phyloP scores from a whole-genome alignment of 1,284 basidiomycete genomes.

The Cystobasidiaceae sp. region DNA sequence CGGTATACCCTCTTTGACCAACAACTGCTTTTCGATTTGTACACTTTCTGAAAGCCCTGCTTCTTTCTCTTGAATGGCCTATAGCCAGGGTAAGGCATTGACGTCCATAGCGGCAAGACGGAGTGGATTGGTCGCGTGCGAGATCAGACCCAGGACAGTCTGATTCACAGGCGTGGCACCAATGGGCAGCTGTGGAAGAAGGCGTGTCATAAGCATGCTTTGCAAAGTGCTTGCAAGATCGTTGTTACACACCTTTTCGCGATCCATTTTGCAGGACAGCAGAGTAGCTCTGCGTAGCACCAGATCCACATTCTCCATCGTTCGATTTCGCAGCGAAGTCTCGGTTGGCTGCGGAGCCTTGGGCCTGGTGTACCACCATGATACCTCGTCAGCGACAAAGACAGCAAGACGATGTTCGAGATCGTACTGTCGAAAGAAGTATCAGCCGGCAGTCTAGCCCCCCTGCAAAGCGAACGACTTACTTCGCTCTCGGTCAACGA shows the following conservation, averaged over 20 bases:
- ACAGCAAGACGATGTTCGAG: conserved; percentile 82
- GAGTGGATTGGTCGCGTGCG: conserved; percentile 53
- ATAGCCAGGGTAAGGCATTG: conserved; percentile 67
- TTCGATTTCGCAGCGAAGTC: conserved; percentile 60
- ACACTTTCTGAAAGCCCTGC: too few relatives aligned
- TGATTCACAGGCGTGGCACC: conserved; percentile 61
- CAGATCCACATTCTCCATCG: conserved; percentile 67
- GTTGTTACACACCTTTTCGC: conserved; percentile 60
- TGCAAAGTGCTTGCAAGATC: not conserved
- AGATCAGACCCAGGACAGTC: conserved; percentile 78
- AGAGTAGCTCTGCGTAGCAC: conserved; percentile 80
- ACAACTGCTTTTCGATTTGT: too few relatives aligned
- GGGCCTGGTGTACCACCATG: conserved; percentile 55
- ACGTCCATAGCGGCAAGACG: conserved; percentile 61
- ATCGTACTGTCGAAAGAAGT: conserved; percentile 61
- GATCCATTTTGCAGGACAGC: conserved; percentile 75
- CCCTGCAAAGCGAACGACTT: conserved; percentile 36
- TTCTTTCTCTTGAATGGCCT: too few relatives aligned
- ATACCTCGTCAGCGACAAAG: conserved; percentile 89
- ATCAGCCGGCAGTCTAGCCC: not conserved
- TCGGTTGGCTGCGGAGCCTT: conserved; percentile 49
- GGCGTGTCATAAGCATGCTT: not conserved
- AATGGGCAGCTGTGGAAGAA: conserved; percentile 44
- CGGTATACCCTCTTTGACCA: too few relatives aligned
- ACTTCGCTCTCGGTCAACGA: conserved; percentile 90